These are phyloP conservation scores for Adansonia rubrostipa DNA, from an alignment of 441 rosid genomes.

Conservation along the genomic window DNA sequence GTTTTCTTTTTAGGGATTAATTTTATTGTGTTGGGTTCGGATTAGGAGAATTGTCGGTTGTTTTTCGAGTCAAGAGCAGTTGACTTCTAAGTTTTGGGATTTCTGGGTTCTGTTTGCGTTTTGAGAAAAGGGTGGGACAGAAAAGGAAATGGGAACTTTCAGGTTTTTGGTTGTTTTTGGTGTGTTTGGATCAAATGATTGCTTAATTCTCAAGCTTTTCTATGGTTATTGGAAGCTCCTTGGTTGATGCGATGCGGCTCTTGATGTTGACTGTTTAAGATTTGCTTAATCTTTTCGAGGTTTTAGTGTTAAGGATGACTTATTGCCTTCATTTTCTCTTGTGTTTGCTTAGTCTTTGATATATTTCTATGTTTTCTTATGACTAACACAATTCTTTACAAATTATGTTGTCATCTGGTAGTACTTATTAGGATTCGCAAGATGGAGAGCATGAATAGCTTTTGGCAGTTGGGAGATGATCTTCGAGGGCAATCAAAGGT, in stretches of 20 bases:
- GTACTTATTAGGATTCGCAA: conserved; percentile 33
- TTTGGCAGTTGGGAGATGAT: conserved; percentile 95
- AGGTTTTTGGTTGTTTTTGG: background rate
- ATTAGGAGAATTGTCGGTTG: conserved; percentile 21
- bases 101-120: background rate
- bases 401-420: conserved; percentile 16
- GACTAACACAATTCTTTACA: background rate
- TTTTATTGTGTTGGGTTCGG: background rate
- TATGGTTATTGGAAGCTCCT: background rate
- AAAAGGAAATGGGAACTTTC: background rate
- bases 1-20: background rate
- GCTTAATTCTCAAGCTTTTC: background rate
- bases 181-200: background rate
- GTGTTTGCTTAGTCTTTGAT: background rate
- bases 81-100: conserved; percentile 16
- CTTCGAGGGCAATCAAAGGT: conserved; percentile 85
- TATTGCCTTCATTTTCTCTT: background rate
- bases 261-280: background rate
- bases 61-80: conserved; percentile 15
- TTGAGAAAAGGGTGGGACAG: background rate
- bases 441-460: conserved; percentile 71
- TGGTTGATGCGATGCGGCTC: background rate
- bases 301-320: background rate
- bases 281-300: background rate
- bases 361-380: background rate